These are phyloP conservation scores for Xylariaceae sp. DNA, from an alignment of 2,329 filamentous ascomycete species.

Conservation along the genomic window DNA sequence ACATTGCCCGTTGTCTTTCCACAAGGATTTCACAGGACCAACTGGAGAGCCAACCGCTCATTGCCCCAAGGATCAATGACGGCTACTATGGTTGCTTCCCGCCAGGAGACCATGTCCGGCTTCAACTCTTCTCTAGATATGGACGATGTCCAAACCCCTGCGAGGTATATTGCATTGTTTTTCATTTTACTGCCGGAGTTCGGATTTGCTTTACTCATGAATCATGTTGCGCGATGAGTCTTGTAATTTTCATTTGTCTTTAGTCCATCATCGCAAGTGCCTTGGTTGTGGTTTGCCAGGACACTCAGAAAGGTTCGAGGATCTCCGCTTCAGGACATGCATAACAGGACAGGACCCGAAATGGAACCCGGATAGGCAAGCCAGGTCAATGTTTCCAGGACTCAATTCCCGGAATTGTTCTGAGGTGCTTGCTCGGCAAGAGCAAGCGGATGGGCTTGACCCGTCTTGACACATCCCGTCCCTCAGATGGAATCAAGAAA, in stretches of 20 bases:
- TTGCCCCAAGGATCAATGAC: constrained; percentile 51
- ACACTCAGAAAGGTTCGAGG: constrained; percentile 12
- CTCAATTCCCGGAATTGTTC: constrained; percentile 26
- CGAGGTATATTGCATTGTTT: constrained; percentile 63
- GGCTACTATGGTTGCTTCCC: constrained; percentile 51
- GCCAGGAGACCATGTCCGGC: constrained; percentile 54
- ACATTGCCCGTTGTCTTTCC: constrained; percentile 34
- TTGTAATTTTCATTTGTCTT: constrained; percentile 37
- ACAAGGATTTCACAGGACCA: constrained; percentile 43
- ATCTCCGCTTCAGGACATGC: constrained; percentile 24
- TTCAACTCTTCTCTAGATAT: constrained; percentile 56
- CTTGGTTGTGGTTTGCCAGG: constrained; percentile 21
- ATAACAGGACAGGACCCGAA: constrained; percentile 26
- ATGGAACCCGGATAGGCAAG: constrained; percentile 19
- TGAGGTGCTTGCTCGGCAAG: constrained; percentile 24
- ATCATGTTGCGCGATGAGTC: constrained; percentile 36
- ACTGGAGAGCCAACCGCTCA: constrained; percentile 25
- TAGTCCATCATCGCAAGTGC: constrained; percentile 31
- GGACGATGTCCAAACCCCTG: constrained; percentile 62
- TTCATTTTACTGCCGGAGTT: constrained; percentile 50
- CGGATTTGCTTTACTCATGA: constrained; percentile 42
- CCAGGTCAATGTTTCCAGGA: constrained; percentile 22
- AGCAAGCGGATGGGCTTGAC: constrained; percentile 20
- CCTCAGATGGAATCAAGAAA: constrained; percentile 33
- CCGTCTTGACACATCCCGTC: constrained; percentile 28